Percentiles rank a stretch among this genome's conserved stretches.
Conservation (phyloP, 2,329 filamentous ascomycete genomes). For the Talaromyces sp. region DNA sequence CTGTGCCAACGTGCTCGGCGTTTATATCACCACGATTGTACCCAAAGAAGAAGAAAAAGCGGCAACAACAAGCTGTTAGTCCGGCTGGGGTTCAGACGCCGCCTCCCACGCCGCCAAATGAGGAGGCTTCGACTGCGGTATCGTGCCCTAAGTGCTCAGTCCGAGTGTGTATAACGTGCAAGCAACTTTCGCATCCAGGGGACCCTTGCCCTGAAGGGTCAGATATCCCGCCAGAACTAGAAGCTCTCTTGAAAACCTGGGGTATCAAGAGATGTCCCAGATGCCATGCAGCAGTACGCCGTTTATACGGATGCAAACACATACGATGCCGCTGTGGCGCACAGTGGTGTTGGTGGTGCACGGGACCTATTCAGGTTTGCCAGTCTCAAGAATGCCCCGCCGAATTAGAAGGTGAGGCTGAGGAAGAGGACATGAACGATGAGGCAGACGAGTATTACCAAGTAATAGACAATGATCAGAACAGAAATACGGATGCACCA, state of each 20-base stretch:
- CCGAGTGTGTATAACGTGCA: constrained; percentile 41
- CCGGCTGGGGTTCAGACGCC: background rate
- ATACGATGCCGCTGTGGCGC: constrained; percentile 46
- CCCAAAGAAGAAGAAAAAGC: background rate
- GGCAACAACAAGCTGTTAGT: background rate
- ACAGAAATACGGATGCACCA: background rate
- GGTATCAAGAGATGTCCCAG: constrained; percentile 47
- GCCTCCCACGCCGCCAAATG: constrained; percentile 13
- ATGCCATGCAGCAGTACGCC: constrained; percentile 42
- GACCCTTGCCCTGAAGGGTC: constrained; percentile 23
- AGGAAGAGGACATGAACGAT: constrained; percentile 7
- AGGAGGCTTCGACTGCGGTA: constrained; percentile 18
- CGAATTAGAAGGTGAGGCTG: constrained; percentile 9
- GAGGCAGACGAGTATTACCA: constrained; percentile 10
- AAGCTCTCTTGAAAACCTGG: constrained; percentile 34
- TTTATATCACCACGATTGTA: constrained; percentile 39
- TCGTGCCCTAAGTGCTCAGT: constrained; percentile 40
- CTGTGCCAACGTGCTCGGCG: constrained; percentile 41
- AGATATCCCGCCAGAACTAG: constrained; percentile 29
- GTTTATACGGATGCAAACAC: constrained; percentile 45
- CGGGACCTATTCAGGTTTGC: constrained; percentile 27
- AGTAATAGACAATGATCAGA: background rate
- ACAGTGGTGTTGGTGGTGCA: constrained; percentile 46
- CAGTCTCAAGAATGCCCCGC: constrained; percentile 10
- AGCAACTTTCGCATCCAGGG: constrained; percentile 32